Conservation (phyloP, 441 rosid species). For the Pelargonium cotyledonis region DNA sequence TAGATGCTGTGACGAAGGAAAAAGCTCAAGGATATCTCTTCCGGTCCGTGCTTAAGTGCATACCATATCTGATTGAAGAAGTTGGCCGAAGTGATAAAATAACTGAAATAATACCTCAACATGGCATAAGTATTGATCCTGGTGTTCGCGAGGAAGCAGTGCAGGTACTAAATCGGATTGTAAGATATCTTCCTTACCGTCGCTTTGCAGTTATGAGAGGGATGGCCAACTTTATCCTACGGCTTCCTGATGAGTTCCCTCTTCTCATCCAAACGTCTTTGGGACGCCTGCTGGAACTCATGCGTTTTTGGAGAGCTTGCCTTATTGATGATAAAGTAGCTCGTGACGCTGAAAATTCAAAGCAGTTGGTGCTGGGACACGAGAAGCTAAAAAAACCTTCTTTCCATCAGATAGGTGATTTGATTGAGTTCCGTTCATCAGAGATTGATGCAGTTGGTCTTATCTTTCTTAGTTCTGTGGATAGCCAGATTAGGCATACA, state of each 20-base stretch:
- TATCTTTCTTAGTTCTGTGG: slow-evolving; percentile 90
- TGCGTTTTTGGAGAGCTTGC: slow-evolving; percentile 99
- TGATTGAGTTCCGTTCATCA: slow-evolving; percentile 77
- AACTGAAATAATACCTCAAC: slow-evolving; percentile 97
- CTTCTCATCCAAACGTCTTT: slow-evolving; percentile 96
- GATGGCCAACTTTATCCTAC: slow-evolving; percentile 91
- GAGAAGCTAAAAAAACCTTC: slow-evolving; percentile 69
- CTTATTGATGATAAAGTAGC: slow-evolving; percentile 66
- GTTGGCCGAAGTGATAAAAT: slow-evolving; percentile 98
- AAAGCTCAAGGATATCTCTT: slow-evolving; percentile 96
- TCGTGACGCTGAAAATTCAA: slow-evolving; percentile 39
- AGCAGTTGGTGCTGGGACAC: slow-evolving; percentile 39
- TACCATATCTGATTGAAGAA: slow-evolving; percentile 94
- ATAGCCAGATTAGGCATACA: slow-evolving; percentile 97
- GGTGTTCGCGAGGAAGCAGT: slow-evolving; percentile 99
- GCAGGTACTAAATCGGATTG: slow-evolving; percentile 89
- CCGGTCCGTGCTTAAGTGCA: slow-evolving; percentile 91
- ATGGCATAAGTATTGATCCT: slow-evolving; percentile 97
- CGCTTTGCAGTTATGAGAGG: slow-evolving; percentile 98
- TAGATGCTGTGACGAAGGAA: slow-evolving; percentile 97
- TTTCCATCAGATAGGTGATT: slow-evolving; percentile 63
- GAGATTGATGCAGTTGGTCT: slow-evolving; percentile 99
- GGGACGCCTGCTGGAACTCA: slow-evolving; percentile 91
- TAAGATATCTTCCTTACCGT: slow-evolving; percentile 85
- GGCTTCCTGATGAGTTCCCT: slow-evolving; percentile 97